Evolutionary conservation across 148 eudicot species (phyloP), one percentile per base, ranked within the genome.

Genomic region (Heliamphora exappendiculata): DNA sequence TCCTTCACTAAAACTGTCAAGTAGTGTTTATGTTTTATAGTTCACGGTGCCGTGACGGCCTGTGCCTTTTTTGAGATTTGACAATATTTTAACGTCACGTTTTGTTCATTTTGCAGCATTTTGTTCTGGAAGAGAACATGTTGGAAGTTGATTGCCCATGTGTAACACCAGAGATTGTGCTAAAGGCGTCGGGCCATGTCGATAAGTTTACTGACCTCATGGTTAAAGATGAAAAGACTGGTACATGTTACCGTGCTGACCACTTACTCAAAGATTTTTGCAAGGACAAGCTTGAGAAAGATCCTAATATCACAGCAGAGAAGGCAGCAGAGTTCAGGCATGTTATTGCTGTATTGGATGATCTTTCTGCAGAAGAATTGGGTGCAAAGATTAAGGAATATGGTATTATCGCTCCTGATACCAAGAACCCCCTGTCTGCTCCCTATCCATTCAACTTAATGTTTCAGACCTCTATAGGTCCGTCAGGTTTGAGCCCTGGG

Each of bases 181-280:
- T 94, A 28, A 94, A 89, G 86, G 98, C 98, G 4, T 92, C 98
- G 0, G 98, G 98, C 42, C 97, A 94, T 72, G 98, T 94, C 33
- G 98, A 94, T 41, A 94, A 94, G 86, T 92, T 94, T 78, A 94
- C 98, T 37, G 97, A 94, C 80, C 97, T 92, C 75, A 94, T 94
- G 98, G 98, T 92, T 24, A 94, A 90, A 79, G 94, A 94, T 82
- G 96, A 88, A 79, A 94, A 94, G 79, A 87, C 94, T 11, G 98
- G 97, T 44, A 87, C 87, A 28, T 94, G 97, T 78, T 89, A 88
- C 75, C 86, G 98, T 72, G 98, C 98, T 31, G 97, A 94, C 78
- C 98, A 94, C 74, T 85, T 94, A 85, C 87, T 91, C 20, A 94
- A 94, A 85, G 97, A 94, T 81, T 92, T 87, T 77, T 92, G 98